Evolutionary conservation across 2,329 filamentous ascomycete genomes (phyloP).

Genomic region (Grosmannia clavigera): DNA sequence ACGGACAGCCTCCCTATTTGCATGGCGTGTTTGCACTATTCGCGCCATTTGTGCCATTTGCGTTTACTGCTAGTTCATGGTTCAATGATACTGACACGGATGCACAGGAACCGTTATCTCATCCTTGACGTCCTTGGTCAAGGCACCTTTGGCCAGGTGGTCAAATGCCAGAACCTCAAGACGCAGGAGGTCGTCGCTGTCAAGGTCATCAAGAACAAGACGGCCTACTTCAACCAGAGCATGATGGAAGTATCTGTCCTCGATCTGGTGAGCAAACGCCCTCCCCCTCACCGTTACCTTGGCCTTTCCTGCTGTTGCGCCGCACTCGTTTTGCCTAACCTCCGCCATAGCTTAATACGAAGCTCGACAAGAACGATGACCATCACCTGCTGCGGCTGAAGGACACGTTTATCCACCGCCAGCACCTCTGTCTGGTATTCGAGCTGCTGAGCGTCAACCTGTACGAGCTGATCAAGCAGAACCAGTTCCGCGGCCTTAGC

Average conservation of each 20-base stretch:
- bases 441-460: slow-evolving; percentile 94
- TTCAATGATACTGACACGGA: neutral
- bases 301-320: neutral
- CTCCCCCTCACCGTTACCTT: too few relatives aligned
- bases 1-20: slow-evolving; percentile 20
- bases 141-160: slow-evolving; percentile 95
- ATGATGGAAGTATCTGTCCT: slow-evolving; percentile 99
- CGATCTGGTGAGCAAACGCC: slow-evolving; percentile 55
- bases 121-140: slow-evolving; percentile 95
- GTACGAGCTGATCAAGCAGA: slow-evolving; percentile 98
- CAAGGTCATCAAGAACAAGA: slow-evolving; percentile 98
- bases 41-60: neutral
- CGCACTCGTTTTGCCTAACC: neutral
- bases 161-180: slow-evolving; percentile 97
- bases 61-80: slow-evolving; percentile 1
- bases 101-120: slow-evolving; percentile 72
- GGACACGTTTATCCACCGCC: slow-evolving; percentile 95
- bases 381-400: slow-evolving; percentile 90
- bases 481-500: slow-evolving; percentile 93
- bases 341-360: slow-evolving; percentile 70
- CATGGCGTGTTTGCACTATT: neutral
- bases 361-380: slow-evolving; percentile 98
- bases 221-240: slow-evolving; percentile 98
- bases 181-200: slow-evolving; percentile 97
- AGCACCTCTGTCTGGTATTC: slow-evolving; percentile 93